Evolutionary conservation across 257 asterid genomes (phyloP).

Genomic region (Primulina tabacum): DNA sequence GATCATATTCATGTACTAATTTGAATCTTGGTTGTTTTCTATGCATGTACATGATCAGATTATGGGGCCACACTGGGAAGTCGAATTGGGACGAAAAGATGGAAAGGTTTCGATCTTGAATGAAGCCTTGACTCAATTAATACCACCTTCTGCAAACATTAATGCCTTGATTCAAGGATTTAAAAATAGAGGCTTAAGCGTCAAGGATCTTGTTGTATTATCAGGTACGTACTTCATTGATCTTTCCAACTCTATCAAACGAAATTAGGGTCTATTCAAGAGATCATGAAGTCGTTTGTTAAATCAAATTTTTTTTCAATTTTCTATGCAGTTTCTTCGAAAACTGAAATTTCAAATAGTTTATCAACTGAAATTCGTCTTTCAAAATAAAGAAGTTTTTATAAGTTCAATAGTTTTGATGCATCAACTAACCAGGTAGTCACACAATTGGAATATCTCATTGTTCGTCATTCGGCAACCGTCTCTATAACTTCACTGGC

Average conservation of each 20-base stretch:
- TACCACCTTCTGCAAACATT: conserved; percentile 34
- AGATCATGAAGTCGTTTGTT: no score
- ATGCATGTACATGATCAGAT: conserved; percentile 23
- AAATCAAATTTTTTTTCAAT: no score
- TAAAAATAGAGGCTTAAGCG: conserved; percentile 30
- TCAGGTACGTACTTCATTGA: conserved; percentile 33
- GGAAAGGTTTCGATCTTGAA: conserved; percentile 34
- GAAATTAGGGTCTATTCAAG: no score
- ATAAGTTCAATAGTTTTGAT: neutral
- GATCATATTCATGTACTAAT: neutral
- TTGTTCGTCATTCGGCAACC: conserved; percentile 40
- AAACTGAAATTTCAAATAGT: neutral
- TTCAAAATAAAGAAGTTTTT: no score
- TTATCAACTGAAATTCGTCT: no score
- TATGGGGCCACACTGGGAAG: conserved; percentile 44
- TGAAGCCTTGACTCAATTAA: conserved; percentile 29
- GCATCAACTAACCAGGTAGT: conserved; percentile 22
- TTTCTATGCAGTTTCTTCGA: no score
- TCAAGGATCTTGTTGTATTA: conserved; percentile 45
- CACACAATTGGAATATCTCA: conserved; percentile 47
- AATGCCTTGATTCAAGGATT: conserved; percentile 34
- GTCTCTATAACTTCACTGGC: conserved; percentile 43
- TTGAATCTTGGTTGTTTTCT: neutral
- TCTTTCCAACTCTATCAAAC: no score
- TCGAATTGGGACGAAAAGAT: conserved; percentile 48